These are phyloP conservation scores for Colletotrichum horii DNA, from an alignment of 2,329 filamentous ascomycete species.

Conservation along the genomic window DNA sequence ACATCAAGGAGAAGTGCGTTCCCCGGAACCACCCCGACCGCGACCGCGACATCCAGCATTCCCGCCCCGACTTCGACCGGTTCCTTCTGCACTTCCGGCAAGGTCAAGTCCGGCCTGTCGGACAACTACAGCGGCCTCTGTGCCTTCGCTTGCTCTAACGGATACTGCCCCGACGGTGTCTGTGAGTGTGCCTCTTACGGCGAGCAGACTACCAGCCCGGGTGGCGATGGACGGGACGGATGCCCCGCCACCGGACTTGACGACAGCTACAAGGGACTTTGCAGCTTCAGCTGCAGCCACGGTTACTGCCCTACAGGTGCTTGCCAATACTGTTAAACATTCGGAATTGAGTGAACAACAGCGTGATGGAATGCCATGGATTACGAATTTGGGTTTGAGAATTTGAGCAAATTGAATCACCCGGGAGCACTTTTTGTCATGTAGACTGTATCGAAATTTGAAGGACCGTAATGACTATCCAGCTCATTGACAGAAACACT, in stretches of 20 bases:
- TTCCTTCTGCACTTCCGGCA: slow-evolving; percentile 29
- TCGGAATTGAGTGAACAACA: neutral
- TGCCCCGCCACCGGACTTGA: slow-evolving; percentile 36
- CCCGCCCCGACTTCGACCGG: slow-evolving; percentile 12
- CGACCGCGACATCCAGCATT: slow-evolving; percentile 1
- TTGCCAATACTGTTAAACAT: slow-evolving; percentile 25
- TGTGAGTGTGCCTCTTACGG: slow-evolving; percentile 39
- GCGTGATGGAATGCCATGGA: neutral
- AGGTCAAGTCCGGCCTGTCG: slow-evolving; percentile 29
- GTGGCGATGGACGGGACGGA: slow-evolving; percentile 30
- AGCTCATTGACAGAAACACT: neutral
- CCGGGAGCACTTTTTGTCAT: neutral
- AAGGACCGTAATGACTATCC: neutral
- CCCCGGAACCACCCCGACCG: neutral
- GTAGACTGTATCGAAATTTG: neutral
- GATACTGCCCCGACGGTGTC: slow-evolving; percentile 37
- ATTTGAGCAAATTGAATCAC: neutral
- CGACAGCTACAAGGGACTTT: slow-evolving; percentile 47
- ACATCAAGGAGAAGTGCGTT: slow-evolving; percentile 19
- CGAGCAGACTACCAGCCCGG: slow-evolving; percentile 23
- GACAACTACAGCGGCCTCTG: slow-evolving; percentile 40
- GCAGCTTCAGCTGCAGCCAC: slow-evolving; percentile 50
- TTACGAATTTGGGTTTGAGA: neutral
- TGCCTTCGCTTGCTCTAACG: slow-evolving; percentile 33
- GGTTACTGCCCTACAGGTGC: slow-evolving; percentile 48